These are phyloP conservation scores for Nicotiana noctiflora DNA, from an alignment of 257 asterid genomes.

Conservation along the genomic window DNA sequence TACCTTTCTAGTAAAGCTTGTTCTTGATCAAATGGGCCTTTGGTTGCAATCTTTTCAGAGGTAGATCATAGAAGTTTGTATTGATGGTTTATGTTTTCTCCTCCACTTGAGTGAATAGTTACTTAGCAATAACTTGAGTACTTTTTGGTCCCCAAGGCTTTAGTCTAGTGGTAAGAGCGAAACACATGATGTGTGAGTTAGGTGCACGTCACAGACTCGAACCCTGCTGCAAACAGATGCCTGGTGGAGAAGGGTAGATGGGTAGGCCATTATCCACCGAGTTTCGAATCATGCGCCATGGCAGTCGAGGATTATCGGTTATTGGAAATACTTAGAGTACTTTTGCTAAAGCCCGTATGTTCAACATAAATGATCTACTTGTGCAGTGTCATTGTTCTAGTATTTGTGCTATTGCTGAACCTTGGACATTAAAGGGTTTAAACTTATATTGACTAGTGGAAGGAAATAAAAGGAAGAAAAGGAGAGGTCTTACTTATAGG, in stretches of 20 bases:
- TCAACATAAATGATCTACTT: background rate
- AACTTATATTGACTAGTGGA: background rate
- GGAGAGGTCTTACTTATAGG: too few species aligned
- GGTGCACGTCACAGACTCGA: background rate
- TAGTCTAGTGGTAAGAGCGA: background rate
- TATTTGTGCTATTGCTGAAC: background rate
- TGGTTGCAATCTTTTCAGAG: background rate
- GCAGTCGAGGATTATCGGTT: background rate
- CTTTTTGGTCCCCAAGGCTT: background rate
- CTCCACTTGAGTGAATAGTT: background rate
- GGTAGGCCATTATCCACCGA: background rate
- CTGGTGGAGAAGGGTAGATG: background rate
- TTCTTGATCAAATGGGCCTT: background rate
- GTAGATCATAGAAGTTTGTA: background rate
- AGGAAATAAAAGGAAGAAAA: background rate
- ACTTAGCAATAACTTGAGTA: background rate
- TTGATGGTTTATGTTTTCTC: background rate
- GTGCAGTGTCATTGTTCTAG: background rate
- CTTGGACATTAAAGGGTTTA: background rate
- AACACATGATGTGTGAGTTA: background rate
- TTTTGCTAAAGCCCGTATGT: background rate
- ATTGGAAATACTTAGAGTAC: background rate
- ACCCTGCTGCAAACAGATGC: background rate
- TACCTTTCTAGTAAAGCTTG: background rate
- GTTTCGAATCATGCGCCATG: background rate